Conservation (phyloP, 805 yeast genomes). For the Candida boidinii region DNA sequence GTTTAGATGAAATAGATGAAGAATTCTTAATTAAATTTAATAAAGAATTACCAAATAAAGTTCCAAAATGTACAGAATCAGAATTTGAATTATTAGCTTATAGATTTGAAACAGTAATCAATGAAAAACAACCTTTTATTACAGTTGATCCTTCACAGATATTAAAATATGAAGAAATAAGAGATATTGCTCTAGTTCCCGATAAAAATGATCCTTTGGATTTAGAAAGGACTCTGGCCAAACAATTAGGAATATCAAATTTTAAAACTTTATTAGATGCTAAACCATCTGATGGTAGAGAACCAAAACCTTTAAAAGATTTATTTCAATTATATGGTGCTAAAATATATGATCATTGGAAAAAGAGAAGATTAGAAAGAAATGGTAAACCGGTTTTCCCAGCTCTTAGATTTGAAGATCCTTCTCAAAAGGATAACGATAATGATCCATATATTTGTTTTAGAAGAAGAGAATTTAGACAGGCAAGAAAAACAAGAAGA, state of each 20-base stretch:
- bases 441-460: constrained; percentile 93
- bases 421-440: constrained; percentile 73
- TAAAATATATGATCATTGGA: constrained; percentile 76
- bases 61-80: constrained; percentile 50
- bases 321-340: constrained; percentile 56
- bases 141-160: constrained; percentile 78
- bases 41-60: constrained; percentile 23
- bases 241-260: constrained; percentile 45
- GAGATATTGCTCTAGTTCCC: constrained; percentile 35
- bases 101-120: constrained; percentile 63
- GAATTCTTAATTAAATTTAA: constrained; percentile 44
- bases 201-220: constrained; percentile 43
- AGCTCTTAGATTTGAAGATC: constrained; percentile 73
- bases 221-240: constrained; percentile 48
- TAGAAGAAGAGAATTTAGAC: constrained; percentile 91
- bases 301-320: constrained; percentile 35
- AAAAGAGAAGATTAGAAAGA: constrained; percentile 56
- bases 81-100: constrained; percentile 80
- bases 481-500: constrained; percentile 91
- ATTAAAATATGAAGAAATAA: constrained; percentile 60
- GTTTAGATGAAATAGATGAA: constrained; percentile 86
- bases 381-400: constrained; percentile 70
- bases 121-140: constrained; percentile 81
- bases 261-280: constrained; percentile 55
- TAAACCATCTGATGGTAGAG: constrained; percentile 26